Base-by-base conservation (phyloP, 345 rosid species). In the Murraya paniculata region DNA sequence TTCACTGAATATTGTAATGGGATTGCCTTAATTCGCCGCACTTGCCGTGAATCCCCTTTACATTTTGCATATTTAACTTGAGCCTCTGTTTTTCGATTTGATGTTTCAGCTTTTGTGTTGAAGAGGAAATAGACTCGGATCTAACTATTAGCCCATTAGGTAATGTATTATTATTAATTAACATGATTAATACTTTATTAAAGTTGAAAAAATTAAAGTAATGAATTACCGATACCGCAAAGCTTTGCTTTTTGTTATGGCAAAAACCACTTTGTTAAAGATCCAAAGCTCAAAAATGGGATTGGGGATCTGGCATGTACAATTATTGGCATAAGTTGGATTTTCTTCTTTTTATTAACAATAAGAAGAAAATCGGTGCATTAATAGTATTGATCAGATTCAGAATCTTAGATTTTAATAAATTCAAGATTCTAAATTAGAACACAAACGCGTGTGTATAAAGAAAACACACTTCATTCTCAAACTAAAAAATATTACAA, bases 1-100 rank as follows among this genome's bases (percentile, higher is more conserved):
- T 70, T 50, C 59, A 28, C 11, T 27, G 59, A 70, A 50, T 70
- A 18, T 7, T 9, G 22, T 25, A 56, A 19, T 38, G 56, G 58
- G 27, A 61, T 28, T 50, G 33, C 31, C 71, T 75, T 31, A 30
- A 64, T 75, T 48, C 78, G 50, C 4, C 64, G 78, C n/a, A 75
- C 78, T 64, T 21, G 1, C 16, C 31, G 14, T 48, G 48, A 41
- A 48, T 74, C 48, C 71, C 7, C 30, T 21, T 28, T 9, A 41
- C 65, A 22, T 22, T 36, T 22, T 45, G 0, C 18, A 10, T 67
- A 21, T 67, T 4, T 11, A 9, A 11, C 7, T 41, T 41, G 19
- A 41, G 30, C 21, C 18, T 24, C 2, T 5, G 31, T 24, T 13
- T 24, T 14, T 45, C 0, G 56, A 71, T 33, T 39, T 74, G 39